phyloP scores from a whole-genome alignment of 331 rosid species.

The Pyracantha coccinea region DNA sequence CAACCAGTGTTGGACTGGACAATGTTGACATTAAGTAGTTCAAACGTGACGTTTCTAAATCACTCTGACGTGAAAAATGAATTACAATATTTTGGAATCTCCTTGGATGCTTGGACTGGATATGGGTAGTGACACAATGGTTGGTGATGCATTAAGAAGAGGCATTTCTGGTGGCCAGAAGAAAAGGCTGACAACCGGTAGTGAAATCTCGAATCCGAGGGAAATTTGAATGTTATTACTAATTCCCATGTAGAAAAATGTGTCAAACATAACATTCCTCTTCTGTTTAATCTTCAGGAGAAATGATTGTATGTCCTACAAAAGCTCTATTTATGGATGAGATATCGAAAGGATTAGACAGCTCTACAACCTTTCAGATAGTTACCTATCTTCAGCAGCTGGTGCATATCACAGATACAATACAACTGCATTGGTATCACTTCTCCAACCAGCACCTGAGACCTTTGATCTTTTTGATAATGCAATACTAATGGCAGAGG shows the following conservation, averaged over 20 bases:
- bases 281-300: constrained; percentile 41
- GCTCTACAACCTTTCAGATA: constrained; percentile 81
- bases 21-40: no score
- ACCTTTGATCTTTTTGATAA: constrained; percentile 77
- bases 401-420: constrained; percentile 62
- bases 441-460: constrained; percentile 86
- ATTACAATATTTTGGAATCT: background rate
- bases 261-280: background rate
- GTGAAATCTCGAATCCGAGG: background rate
- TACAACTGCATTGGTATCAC: constrained; percentile 68
- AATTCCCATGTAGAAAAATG: background rate
- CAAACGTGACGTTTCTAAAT: no score
- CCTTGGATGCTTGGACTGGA: constrained; percentile 68
- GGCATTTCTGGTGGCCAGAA: constrained; percentile 85
- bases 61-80: background rate
- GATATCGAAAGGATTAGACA: constrained; percentile 82
- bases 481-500: constrained; percentile 70
- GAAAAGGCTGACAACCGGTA: constrained; percentile 79
- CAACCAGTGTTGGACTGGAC: background rate
- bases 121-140: constrained; percentile 55
- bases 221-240: background rate
- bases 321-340: constrained; percentile 79
- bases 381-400: constrained; percentile 68
- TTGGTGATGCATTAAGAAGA: constrained; percentile 66
- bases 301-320: constrained; percentile 73